Base-by-base conservation (phyloP, 768 basidiomycete genomes). In the Agaricus bisporus region DNA sequence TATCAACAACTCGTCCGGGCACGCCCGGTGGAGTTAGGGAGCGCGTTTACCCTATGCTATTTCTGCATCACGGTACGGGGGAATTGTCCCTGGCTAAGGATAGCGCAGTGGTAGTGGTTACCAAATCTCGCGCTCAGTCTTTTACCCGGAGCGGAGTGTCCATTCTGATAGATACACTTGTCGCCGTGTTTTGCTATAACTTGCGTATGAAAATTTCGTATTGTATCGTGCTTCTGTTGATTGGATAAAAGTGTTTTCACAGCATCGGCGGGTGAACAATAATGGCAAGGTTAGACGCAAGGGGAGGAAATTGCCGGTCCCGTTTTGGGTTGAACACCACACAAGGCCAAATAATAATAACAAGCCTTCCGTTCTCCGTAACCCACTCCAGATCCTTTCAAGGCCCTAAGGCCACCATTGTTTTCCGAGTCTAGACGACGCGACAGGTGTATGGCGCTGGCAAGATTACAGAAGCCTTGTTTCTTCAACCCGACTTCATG, bases 401-500 rank as follows among this genome's bases (percentile, higher is more conserved):
- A 11, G 8, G 6, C 8, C 39, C 10, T 20, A 22, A 12, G n/a
- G 8, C 15, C 15, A 12, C 22, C 8, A 45, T 10, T 29, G 22
- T 26, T 10, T 12, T 45, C 42, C 15, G 44, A 9, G 44, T 4
- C 26, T 25, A 8, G n/a, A 44, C 8, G 25, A 22, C 25, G 22
- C 26, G 11, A 8, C 28, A 28, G 25, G 44, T 25, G 44, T 26
- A 74, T 75, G 71, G 61, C 60, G 39, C 63, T 73, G 46, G 59
- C 63, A 25, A 69, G 66, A 29, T 70, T 77, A 14, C 69, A 70
- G 17, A 64, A 70, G 53, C 74, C 74, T 48, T 46, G 59, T 20
- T 77, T 93, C 20, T 83, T 88, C 41, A 70, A 73, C 43, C 85
- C 91, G 28, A 86, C 87, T 48, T 94, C 93, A 77, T 97, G 93